Base-by-base conservation (phyloP, 1,284 basidiomycete species). In the Ceratobasidium sp. region DNA sequence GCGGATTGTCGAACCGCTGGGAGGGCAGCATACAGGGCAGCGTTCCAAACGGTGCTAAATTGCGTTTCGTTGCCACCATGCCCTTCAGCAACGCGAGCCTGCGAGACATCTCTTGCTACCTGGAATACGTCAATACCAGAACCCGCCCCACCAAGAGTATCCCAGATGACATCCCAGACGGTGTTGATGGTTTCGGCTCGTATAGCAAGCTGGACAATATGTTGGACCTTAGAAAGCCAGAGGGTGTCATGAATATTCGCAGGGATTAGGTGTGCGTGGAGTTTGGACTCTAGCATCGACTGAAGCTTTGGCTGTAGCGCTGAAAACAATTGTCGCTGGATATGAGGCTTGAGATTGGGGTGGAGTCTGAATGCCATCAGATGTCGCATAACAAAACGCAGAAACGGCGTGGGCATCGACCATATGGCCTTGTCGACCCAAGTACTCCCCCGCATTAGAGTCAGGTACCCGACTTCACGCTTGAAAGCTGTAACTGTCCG, bases 31-130 rank as follows among this genome's bases (percentile, higher is more conserved):
- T 59, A 20, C 23, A 71, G 16, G 3, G 68, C 68, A 7, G 33
- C 68, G 20, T 71, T 71, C 54, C 54, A 71, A 14, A 71, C 7
- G 2, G 18, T 14, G 12, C 41, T 41, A 7, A 71, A 71, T 44
- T 71, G 68, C 4, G 35, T 20, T 16, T 54, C 33, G 18, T 69
- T 52, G 10, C 30, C 48, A 10, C 48, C 52, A 35, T 23, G 20
- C 10, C 14, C 5, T 6, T 18, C 16, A 5, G 38, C 20, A 14
- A 55, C 38, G n/a, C 54, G 50, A 44, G 35, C n/a, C 16, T 16
- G 33, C 14, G 35, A 33, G 20, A 38, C 27, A 20, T 20, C 20
- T 20, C 8, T 10, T 23, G 54, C 30, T 2, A 27, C 23, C n/a
- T n/a, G 23, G 3, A 23, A 7, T 6, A 14, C 18, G 27, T n/a